Evolutionary conservation across 208 protist species (phyloP).

Genomic region (Entamoeba invadens): DNA sequence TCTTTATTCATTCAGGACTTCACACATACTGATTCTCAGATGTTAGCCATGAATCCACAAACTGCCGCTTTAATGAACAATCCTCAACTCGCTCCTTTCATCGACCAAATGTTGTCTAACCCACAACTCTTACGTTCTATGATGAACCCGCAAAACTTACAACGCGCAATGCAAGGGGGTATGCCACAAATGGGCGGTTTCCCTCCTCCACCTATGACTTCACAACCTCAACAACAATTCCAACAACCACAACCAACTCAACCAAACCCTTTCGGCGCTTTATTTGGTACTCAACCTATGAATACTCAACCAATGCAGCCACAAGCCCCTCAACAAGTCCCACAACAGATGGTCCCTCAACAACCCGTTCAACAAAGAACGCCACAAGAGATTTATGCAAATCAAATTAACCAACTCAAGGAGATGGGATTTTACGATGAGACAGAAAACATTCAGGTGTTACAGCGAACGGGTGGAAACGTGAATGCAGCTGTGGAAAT

Average conservation of each 20-base stretch:
- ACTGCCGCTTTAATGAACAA: not conserved
- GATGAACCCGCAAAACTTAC: not conserved
- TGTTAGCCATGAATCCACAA: not conserved
- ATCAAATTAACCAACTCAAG: not conserved
- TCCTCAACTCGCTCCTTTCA: not conserved
- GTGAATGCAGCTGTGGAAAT: not conserved
- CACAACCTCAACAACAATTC: not conserved
- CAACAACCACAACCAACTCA: not conserved
- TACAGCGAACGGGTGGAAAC: not conserved
- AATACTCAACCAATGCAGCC: not conserved
- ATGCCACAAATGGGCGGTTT: not conserved
- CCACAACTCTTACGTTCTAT: not conserved
- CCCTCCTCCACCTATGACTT: not conserved
- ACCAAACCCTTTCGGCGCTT: not conserved
- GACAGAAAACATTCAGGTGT: not conserved
- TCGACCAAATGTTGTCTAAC: not conserved
- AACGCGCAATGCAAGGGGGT: not conserved
- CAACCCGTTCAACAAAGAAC: not conserved
- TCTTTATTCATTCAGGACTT: no score
- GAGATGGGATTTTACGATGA: conserved; percentile 6
- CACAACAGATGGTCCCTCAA: not conserved
- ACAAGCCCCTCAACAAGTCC: not conserved
- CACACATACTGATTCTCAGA: no score
- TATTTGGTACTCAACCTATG: not conserved
- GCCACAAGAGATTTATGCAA: not conserved